A percentile compares a stretch with the other conserved stretches of the same genome.
Evolutionary conservation across 495 filamentous ascomycete genomes (phyloP).

Genomic region (Tuber borchii): DNA sequence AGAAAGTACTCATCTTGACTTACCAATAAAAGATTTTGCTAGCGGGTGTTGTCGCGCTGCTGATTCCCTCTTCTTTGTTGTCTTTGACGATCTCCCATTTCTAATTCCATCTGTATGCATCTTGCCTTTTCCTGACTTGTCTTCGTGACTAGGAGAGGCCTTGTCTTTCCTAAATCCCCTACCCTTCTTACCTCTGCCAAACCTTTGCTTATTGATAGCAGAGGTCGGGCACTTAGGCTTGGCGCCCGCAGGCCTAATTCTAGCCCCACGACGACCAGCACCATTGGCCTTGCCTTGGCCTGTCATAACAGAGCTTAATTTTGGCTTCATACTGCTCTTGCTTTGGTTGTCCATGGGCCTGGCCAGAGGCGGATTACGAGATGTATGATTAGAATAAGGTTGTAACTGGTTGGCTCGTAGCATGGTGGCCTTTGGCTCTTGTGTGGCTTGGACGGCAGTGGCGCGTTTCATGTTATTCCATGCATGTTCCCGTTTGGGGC

Average conservation of each 20-base stretch:
- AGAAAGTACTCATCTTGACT: not conserved
- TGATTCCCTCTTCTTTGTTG: slow-evolving; percentile 13
- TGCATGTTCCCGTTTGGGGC: slow-evolving; percentile 11
- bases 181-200: not conserved
- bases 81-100: slow-evolving; percentile 6
- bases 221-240: not conserved
- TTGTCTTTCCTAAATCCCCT: not conserved
- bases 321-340: slow-evolving; percentile 13
- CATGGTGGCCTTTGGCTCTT: slow-evolving; percentile 7
- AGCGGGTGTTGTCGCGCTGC: slow-evolving; percentile 26
- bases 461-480: slow-evolving; percentile 15
- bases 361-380: not conserved
- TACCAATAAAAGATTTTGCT: slow-evolving; percentile 32
- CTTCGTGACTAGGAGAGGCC: not conserved
- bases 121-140: not conserved
- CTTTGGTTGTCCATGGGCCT: not conserved
- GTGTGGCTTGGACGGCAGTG: slow-evolving; percentile 34
- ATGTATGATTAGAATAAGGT: slow-evolving; percentile 3
- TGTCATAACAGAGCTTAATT: slow-evolving; percentile 24
- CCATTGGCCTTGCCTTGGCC: not conserved
- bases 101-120: not conserved
- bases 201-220: not conserved
- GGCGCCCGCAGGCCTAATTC: not conserved
- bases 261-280: not conserved
- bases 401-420: slow-evolving; percentile 15